Base-by-base conservation (phyloP, 805 yeast genomes). In the Starmera caribaea region DNA sequence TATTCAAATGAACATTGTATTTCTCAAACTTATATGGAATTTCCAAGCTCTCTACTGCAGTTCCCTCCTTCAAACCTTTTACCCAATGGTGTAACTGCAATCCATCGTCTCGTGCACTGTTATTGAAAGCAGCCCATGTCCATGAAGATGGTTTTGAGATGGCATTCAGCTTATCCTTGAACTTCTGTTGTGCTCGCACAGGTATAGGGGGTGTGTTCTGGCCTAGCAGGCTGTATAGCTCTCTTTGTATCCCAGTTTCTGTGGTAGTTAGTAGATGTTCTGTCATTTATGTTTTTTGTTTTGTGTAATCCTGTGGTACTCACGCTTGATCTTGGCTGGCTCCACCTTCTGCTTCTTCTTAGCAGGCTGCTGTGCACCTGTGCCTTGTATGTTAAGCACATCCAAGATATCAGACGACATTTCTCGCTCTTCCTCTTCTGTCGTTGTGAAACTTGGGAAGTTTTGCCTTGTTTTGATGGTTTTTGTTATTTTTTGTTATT, bases 121-220 rank as follows among this genome's bases (percentile, higher is more conserved):
- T 77, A 34, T 63, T 68, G 54, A 90, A 92, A 5, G 68, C 62
- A 15, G 72, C 71, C 59, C 76, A 67, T 1, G 75, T 71, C 99
- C 99, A 92, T 1, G 96, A 88, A 0, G 92, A 72, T 0, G 86
- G 81, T 44, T 77, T 81, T 15, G 73, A 68, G 34, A 64, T 63
- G 49, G 76, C 67, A 42, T 75, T 75, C 38, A 85, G 68, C 48
- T 76, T 72, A 43, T 79, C 85, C 46, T 80, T 81, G 53, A 79
- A 79, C 45, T 76, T 62, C 24, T 55, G 63, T n/a, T 63, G 59
- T 38, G 65, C 66, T 38, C 68, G 67, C n/a, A 72, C 73, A n/a
- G 71, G 72, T 8, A 73, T 74, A 0, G 97, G 89, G 1, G 98
- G 96, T 2, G 95, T 78, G 58, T 87, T 87, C 32, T 92, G 89